Evolutionary conservation across 202 grass and related monocot species (phyloP), one percentile per base, ranked within the genome.

Genomic region (Schoenoplectus tabernaemontani): DNA sequence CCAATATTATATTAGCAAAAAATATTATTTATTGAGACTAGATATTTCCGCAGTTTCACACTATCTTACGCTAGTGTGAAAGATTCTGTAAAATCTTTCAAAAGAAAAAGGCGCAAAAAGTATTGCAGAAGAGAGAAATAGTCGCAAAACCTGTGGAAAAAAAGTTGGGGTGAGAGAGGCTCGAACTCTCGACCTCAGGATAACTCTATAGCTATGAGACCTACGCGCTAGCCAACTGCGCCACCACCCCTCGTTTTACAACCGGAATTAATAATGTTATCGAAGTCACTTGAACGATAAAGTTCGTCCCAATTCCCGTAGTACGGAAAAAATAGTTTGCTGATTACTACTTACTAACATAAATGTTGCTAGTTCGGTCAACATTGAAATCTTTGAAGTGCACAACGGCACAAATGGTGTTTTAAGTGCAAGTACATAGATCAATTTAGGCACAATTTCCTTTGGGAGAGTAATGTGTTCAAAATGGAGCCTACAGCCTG

Each of bases 131-230:
- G 47, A 50, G 15, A 50, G n/a, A 3, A 12, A 47, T 0, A 12
- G 0, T 3, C 1, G 5, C 5, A 57, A 22, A 20, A 50, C n/a
- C n/a, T n/a, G n/a, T n/a, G n/a, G 7, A 19, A 75, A 34, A 53
- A 32, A 5, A n/a, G 0, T 33, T 91, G 85, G 83, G 86, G 84
- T 86, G 93, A 90, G 86, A 92, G 86, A 91, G 88, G 90, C 79
- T 96, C 77, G 88, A 91, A 90, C 84, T 89, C 90, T 84, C 84
- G 81, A 87, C 81, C 88, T 93, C 86, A 86, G 84, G 82, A 88
- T 88, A 0, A 90, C 89, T 90, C 83, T 56, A 28, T 9, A 86
- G 86, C 86, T 88, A 86, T 86, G 87, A 86, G 83, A 89, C 80
- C 86, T 82, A 88, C 78, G 86, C 86, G 82, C 86, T 88, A 88